These are phyloP conservation scores for Lentinula aciculospora DNA, from an alignment of 768 basidiomycete genomes.

Conservation along the genomic window DNA sequence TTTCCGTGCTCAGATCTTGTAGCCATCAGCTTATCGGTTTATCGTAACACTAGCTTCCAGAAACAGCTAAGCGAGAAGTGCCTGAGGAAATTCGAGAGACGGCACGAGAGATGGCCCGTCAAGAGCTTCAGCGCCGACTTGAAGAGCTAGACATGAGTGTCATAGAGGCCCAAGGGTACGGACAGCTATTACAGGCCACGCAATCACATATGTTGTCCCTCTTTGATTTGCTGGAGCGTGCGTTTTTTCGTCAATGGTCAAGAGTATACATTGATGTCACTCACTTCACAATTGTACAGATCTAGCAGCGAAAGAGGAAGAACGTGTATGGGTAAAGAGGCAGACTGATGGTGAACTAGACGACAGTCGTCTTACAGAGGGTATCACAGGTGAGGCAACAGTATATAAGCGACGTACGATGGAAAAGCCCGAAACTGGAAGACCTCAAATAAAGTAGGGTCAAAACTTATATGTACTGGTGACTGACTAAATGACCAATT, in stretches of 20 bases:
- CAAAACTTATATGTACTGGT: neutral
- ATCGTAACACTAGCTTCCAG: slow-evolving; percentile 31
- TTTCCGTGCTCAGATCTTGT: neutral
- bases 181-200: slow-evolving; percentile 43
- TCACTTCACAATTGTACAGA: slow-evolving; percentile 31
- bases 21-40: neutral
- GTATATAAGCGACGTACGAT: slow-evolving; percentile 68
- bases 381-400: slow-evolving; percentile 61
- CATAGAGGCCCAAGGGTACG: slow-evolving; percentile 53
- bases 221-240: slow-evolving; percentile 58
- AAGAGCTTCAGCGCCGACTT: slow-evolving; percentile 53
- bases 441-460: slow-evolving; percentile 60
- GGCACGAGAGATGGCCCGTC: slow-evolving; percentile 61
- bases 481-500: slow-evolving; percentile 6
- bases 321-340: slow-evolving; percentile 66
- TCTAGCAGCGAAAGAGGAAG: slow-evolving; percentile 63
- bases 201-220: slow-evolving; percentile 57
- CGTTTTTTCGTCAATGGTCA: slow-evolving; percentile 14
- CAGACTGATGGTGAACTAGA: slow-evolving; percentile 70
- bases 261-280: neutral
- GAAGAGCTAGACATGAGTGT: slow-evolving; percentile 59
- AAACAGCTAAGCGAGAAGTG: slow-evolving; percentile 49
- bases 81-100: slow-evolving; percentile 57
- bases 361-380: slow-evolving; percentile 60
- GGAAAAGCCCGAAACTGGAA: slow-evolving; percentile 63